A percentile compares a stretch with the other conserved stretches of the same genome.
Evolutionary conservation across 2,329 filamentous ascomycete genomes (phyloP).

Genomic region (Dothideomycetes sp.): DNA sequence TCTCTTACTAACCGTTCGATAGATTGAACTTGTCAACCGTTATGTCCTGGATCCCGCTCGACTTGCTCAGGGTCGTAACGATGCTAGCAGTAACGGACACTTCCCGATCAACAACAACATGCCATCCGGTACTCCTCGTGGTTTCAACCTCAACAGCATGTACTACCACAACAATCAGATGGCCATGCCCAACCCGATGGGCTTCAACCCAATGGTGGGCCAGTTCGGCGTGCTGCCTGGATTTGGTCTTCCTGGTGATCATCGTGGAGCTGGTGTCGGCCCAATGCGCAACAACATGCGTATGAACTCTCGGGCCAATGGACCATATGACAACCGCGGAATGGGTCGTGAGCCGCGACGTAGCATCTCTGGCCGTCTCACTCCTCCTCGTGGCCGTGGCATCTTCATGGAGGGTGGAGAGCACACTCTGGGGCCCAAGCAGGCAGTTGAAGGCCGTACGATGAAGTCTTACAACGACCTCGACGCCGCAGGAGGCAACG

Average conservation of each 20-base stretch:
- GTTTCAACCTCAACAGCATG: slow-evolving; percentile 64
- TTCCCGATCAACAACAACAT: slow-evolving; percentile 66
- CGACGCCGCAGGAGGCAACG: slow-evolving; percentile 53
- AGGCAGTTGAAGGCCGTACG: slow-evolving; percentile 85
- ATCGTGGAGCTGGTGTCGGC: slow-evolving; percentile 28
- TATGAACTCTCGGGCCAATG: slow-evolving; percentile 10
- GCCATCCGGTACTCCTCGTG: slow-evolving; percentile 68
- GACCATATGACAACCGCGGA: slow-evolving; percentile 18
- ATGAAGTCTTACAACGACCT: slow-evolving; percentile 96
- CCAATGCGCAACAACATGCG: slow-evolving; percentile 26
- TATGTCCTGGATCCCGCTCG: slow-evolving; percentile 92
- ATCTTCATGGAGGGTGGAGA: slow-evolving; percentile 67
- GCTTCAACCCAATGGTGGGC: slow-evolving; percentile 11
- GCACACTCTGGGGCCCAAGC: slow-evolving; percentile 66
- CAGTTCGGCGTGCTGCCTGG: slow-evolving; percentile 11
- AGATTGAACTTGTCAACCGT: slow-evolving; percentile 84
- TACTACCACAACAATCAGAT: slow-evolving; percentile 7
- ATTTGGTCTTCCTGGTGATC: slow-evolving; percentile 19
- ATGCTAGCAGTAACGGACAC: slow-evolving; percentile 91
- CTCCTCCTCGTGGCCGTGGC: slow-evolving; percentile 38
- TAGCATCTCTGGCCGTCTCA: slow-evolving; percentile 35
- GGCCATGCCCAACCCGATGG: slow-evolving; percentile 5
- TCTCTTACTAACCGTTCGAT: slow-evolving; percentile 16
- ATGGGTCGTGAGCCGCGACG: slow-evolving; percentile 52
- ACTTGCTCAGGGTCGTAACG: slow-evolving; percentile 84